Percentiles rank a stretch among this genome's conserved stretches.
phyloP scores from a whole-genome alignment of 78 protist genomes.

The slime mould (Dictyostelium discoideum) region DNA sequence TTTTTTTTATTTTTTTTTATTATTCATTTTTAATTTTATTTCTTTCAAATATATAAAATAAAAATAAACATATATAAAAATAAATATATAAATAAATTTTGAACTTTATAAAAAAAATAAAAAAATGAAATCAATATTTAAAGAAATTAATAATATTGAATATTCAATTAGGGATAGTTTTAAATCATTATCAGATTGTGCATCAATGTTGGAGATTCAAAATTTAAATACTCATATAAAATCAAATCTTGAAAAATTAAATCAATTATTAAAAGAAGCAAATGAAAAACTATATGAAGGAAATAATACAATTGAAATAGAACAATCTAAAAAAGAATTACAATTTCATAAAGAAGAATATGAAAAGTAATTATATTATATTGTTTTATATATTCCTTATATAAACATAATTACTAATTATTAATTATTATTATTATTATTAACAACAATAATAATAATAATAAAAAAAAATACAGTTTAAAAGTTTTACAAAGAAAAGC shows the following conservation, averaged over 20 bases:
- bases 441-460: neutral
- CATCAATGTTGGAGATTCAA: slow-evolving; percentile 24
- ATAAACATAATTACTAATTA: no score
- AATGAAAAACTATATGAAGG: neutral
- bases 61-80: neutral
- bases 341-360: slow-evolving; percentile 65
- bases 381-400: no score
- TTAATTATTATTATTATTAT: neutral
- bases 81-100: no score
- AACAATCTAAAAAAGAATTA: slow-evolving; percentile 42
- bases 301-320: slow-evolving; percentile 16
- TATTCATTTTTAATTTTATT: neutral
- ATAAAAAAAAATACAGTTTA: neutral
- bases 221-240: slow-evolving; percentile 31
- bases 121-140: slow-evolving; percentile 9
- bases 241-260: slow-evolving; percentile 22
- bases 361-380: slow-evolving; percentile 19
- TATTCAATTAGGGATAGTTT: slow-evolving; percentile 47
- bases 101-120: no score
- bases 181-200: slow-evolving; percentile 25
- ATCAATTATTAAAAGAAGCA: slow-evolving; percentile 19
- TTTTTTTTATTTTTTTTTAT: no score
- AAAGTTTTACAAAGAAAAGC: slow-evolving; percentile 60
- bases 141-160: slow-evolving; percentile 37
- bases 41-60: neutral